A percentile compares a stretch with the other conserved stretches of the same genome.
These are phyloP conservation scores for Candida gigantensis DNA, from an alignment of 1,139 yeast species.

Conservation along the genomic window DNA sequence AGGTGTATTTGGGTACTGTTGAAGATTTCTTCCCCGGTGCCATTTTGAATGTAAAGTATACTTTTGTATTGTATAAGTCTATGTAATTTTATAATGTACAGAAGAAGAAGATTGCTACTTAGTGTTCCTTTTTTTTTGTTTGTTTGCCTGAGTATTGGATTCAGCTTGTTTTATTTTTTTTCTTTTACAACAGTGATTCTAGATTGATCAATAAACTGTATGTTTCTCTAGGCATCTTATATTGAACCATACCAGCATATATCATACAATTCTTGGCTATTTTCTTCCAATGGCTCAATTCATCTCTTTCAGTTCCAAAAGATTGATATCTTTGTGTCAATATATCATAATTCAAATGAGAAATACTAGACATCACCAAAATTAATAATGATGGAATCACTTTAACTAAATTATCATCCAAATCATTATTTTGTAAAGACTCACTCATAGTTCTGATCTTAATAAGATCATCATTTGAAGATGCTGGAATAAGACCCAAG, in stretches of 20 bases:
- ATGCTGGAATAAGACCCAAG: conserved; percentile 67
- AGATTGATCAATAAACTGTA: conserved; percentile 72
- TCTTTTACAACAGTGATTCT: conserved; percentile 50
- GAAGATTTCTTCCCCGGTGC: conserved; percentile 11
- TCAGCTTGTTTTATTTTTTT: not conserved
- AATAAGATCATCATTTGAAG: conserved; percentile 38
- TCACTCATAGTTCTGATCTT: conserved; percentile 44
- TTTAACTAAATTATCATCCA: conserved; percentile 73
- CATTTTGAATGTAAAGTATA: conserved; percentile 3
- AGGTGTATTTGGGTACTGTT: conserved; percentile 19
- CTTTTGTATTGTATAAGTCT: conserved; percentile 1
- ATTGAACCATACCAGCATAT: conserved; percentile 94
- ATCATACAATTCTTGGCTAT: conserved; percentile 88
- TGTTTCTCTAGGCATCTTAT: conserved; percentile 91
- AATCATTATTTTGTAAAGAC: conserved; percentile 42
- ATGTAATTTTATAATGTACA: no score
- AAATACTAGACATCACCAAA: conserved; percentile 78
- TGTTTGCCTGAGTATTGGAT: not conserved
- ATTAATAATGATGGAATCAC: conserved; percentile 79
- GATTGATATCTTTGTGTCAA: conserved; percentile 50
- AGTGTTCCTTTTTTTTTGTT: no score
- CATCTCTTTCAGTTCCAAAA: conserved; percentile 54
- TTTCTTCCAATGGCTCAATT: conserved; percentile 53
- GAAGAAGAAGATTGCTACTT: no score
- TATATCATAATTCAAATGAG: conserved; percentile 56